Base-by-base conservation (phyloP, 176 grass and related monocot species). In the Cenchrus purpureus region DNA sequence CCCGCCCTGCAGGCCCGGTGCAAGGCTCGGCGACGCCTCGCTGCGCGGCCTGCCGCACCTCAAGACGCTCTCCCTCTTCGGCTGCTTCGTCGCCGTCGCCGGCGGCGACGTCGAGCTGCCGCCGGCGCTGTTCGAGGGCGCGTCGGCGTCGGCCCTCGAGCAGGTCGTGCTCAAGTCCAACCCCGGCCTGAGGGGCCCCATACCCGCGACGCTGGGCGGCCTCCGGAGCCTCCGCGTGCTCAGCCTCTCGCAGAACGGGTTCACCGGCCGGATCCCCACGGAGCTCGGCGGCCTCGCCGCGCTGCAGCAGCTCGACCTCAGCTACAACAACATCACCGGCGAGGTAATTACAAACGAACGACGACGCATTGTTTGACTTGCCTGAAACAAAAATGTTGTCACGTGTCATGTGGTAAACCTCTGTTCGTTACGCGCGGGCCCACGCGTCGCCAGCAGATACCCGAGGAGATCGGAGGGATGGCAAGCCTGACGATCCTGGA, bases 81-180 rank as follows among this genome's bases (percentile, higher is more conserved):
- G 85, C 52, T 97, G 94, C 75, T 97, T 94, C 52, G 62, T 94
- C 52, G 62, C 19, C 11, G 49, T 0, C 66, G 69, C 4, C 34
- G 37, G 3, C 65, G 25, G n/a, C 52, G 13, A 14, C 49, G 68
- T 89, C 28, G 82, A 84, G 64, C 89, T 97, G 7, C 88, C 83
- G 7, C 37, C 92, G 12, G 85, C 67, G 73, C 83, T 94, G 66
- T 97, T 97, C 90, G 81, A 88, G 59, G 85, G 51, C 74, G 44
- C 66, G 12, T 76, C 89, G 20, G 60, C 86, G 29, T 82, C 87
- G 10, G 73, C 86, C 13, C 83, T 94, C n/a, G 86, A 97, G 86
- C 88, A 97, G 87, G 48, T 97, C 76, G 90, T 94, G 28, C 54
- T 97, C 82, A 94, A 88, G 79, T 94, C 90, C 57, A 97, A 97